Conservation (phyloP, 306 rosid genomes). For the Trifolium fragiferum region DNA sequence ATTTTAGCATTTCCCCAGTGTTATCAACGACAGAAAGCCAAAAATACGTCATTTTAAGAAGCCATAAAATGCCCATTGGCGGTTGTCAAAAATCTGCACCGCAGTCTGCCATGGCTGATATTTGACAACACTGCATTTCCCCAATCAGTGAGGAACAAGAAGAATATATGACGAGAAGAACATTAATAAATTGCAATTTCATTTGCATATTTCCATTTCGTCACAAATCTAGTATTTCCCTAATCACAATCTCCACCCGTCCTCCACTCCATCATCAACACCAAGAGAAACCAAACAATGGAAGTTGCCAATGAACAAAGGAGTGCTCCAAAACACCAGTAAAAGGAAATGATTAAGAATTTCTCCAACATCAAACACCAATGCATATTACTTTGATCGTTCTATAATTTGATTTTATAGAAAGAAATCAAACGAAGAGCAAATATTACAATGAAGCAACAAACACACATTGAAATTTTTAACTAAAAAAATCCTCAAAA, state of each 20-base stretch:
- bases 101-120: too few relatives aligned
- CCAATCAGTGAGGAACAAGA: not conserved
- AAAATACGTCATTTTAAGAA: too few relatives aligned
- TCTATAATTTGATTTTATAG: conserved; percentile 3
- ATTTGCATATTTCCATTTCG: too few relatives aligned
- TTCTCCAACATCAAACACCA: not conserved
- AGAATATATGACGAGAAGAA: too few relatives aligned
- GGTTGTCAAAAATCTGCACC: too few relatives aligned
- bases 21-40: too few relatives aligned
- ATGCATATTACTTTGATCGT: not conserved
- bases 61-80: too few relatives aligned
- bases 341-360: not conserved
- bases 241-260: too few relatives aligned
- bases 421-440: not conserved
- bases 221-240: too few relatives aligned
- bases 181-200: too few relatives aligned
- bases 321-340: conserved; percentile 20
- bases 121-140: too few relatives aligned
- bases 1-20: not conserved
- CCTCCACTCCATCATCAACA: too few relatives aligned
- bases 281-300: conserved; percentile 17
- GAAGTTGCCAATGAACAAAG: conserved; percentile 16
- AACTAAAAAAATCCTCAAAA: not conserved
- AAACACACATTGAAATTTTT: not conserved
- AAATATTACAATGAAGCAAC: conserved; percentile 17